Evolutionary conservation across 2,329 filamentous ascomycete genomes (phyloP).

Genomic region (Pseudogymnoascus sp.): DNA sequence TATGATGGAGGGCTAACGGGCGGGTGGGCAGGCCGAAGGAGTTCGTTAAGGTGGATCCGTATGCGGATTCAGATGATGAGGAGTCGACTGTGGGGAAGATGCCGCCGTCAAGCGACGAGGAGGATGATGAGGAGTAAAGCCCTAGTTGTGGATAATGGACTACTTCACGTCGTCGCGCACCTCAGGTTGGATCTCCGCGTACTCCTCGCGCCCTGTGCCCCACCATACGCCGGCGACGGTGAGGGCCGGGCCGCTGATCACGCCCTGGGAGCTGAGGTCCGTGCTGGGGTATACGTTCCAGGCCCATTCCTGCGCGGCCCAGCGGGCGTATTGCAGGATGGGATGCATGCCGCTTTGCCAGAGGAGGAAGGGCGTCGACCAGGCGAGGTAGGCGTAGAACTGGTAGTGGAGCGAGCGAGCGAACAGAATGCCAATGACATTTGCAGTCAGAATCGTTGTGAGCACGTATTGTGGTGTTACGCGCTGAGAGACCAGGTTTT

Average conservation of each 20-base stretch:
- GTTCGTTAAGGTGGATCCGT: conserved; percentile 60
- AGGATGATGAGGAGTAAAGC: conserved; percentile 44
- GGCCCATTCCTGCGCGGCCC: conserved; percentile 63
- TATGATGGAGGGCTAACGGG: not conserved
- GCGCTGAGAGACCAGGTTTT: conserved; percentile 41
- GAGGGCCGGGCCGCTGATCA: conserved; percentile 63
- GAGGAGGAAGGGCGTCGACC: conserved; percentile 64
- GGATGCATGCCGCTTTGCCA: conserved; percentile 60
- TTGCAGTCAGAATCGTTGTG: conserved; percentile 55
- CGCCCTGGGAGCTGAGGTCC: conserved; percentile 53
- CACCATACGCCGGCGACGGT: conserved; percentile 46
- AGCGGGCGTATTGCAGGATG: conserved; percentile 50
- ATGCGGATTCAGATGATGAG: conserved; percentile 64
- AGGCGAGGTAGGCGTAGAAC: conserved; percentile 68
- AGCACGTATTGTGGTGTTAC: conserved; percentile 56
- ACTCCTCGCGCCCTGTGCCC: conserved; percentile 30
- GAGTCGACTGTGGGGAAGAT: conserved; percentile 78
- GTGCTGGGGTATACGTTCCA: conserved; percentile 73
- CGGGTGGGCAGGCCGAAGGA: conserved; percentile 62
- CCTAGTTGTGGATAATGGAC: conserved; percentile 5
- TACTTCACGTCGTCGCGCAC: conserved; percentile 15
- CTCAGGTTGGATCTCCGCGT: conserved; percentile 14
- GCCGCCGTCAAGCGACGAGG: conserved; percentile 75
- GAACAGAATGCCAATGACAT: conserved; percentile 63
- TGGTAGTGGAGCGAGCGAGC: conserved; percentile 69